Evolutionary conservation across 192 early-diverging fungal genomes (phyloP).

Genomic region (Coemansia umbellata): DNA sequence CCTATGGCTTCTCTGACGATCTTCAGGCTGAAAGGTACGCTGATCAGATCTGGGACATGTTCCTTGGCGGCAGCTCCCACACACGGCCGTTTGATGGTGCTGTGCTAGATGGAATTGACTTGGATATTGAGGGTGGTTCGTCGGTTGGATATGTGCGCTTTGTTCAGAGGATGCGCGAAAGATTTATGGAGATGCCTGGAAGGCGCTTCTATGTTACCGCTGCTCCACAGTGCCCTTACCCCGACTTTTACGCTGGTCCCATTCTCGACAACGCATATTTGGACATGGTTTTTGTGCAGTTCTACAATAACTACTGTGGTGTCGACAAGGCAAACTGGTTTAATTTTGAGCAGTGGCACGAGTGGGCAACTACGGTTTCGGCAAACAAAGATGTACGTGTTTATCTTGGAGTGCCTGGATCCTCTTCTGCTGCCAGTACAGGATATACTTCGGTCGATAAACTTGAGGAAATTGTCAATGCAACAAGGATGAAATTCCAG

Average conservation of each 20-base stretch:
- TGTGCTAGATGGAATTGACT: conserved; percentile 69
- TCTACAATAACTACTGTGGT: conserved; percentile 79
- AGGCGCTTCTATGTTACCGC: conserved; percentile 60
- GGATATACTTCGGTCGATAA: conserved; percentile 53
- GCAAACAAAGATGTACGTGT: conserved; percentile 61
- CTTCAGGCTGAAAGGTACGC: conserved; percentile 60
- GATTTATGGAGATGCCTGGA: conserved; percentile 45
- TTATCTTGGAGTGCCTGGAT: conserved; percentile 62
- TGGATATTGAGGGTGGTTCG: conserved; percentile 67
- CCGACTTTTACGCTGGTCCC: conserved; percentile 61
- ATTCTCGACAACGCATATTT: conserved; percentile 59
- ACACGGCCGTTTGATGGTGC: conserved; percentile 66
- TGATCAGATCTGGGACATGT: conserved; percentile 70
- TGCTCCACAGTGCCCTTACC: conserved; percentile 71
- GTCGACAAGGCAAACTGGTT: conserved; percentile 55
- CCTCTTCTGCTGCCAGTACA: conserved; percentile 51
- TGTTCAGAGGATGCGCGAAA: conserved; percentile 53
- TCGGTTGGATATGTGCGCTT: conserved; percentile 58
- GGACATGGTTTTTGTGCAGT: conserved; percentile 74
- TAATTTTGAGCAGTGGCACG: conserved; percentile 73
- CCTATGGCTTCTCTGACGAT: conserved; percentile 60
- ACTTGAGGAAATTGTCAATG: conserved; percentile 53
- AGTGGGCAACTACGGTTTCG: conserved; percentile 57
- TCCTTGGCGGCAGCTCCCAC: conserved; percentile 60
- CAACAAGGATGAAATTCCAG: conserved; percentile 48